Evolutionary conservation across 352 stramenopile species (phyloP), one percentile per base, ranked within the genome.

Genomic region (Globisporangium acanthophoron): DNA sequence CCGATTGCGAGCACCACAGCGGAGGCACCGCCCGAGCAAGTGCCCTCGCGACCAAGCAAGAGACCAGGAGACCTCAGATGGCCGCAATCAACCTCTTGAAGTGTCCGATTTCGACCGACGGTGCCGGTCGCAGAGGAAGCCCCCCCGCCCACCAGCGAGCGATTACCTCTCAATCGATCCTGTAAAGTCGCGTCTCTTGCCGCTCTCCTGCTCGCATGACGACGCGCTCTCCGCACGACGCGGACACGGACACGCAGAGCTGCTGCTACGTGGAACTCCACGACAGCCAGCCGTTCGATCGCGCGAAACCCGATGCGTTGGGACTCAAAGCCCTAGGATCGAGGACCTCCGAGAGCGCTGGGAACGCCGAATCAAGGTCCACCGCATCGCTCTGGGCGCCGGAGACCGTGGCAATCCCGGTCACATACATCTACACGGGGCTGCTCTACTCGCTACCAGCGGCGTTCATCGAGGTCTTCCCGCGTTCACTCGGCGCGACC

Each of bases 401-500:
- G 3, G 66, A 78, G 50, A 80, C 73, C 7, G 39, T 90, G 33
- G 81, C 78, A 12, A 89, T 93, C 57, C 84, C 81, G 12, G 60
- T 92, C 58, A 88, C 80, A 39, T 92, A 94, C 60, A 82, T 92
- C 29, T 90, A 75, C 61, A 87, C 80, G 9, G 84, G 80, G 5
- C 48, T 94, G 4, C 70, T 94, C 50, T 67, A 82, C 43, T 74
- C 81, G 3, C 71, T 94, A 12, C 84, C 84, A 9, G 71, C 75
- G 56, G 79, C 84, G 48, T 88, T 75, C 59, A 90, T 92, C 54
- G 78, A 90, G 66, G 87, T 72, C 66, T 94, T 88, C 51, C 82
- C 81, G 2, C 71, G 81, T 45, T 72, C 71, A 6, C 67, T 88
- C 9, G 62, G 76, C 3, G 81, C 81, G 1, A 81, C 70, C 1